phyloP scores from a whole-genome alignment of 2,329 filamentous ascomycete species.

The Zymoseptoria brevis region DNA sequence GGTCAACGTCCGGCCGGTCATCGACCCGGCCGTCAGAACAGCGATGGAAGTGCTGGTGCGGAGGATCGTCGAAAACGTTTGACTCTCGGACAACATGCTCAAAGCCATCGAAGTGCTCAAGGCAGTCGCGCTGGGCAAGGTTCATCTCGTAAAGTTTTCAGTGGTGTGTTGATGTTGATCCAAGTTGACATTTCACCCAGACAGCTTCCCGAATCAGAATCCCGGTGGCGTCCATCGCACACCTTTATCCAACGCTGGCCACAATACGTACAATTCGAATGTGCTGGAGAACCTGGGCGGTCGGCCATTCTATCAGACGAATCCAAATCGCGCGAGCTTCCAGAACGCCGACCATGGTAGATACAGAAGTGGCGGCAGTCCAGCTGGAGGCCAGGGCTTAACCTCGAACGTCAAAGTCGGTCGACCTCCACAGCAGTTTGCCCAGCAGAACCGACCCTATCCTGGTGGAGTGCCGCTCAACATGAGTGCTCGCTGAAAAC shows the following conservation, averaged over 20 bases:
- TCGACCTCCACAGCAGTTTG: not conserved
- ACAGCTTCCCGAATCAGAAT: slow-evolving; percentile 16
- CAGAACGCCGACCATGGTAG: not conserved
- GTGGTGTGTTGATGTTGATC: not conserved
- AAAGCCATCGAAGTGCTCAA: slow-evolving; percentile 3
- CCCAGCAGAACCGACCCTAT: not conserved
- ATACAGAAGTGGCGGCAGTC: not conserved
- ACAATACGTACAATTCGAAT: not conserved
- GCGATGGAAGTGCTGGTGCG: slow-evolving; percentile 17
- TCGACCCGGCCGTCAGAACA: slow-evolving; percentile 1
- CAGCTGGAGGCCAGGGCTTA: not conserved
- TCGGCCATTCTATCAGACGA: not conserved
- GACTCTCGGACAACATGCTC: not conserved
- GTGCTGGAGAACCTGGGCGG: not conserved
- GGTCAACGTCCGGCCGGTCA: slow-evolving; percentile 1
- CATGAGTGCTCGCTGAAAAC: not conserved
- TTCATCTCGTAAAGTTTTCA: slow-evolving; percentile 12
- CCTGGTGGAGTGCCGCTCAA: not conserved
- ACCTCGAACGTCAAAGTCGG: not conserved
- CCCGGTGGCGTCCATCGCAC: slow-evolving; percentile 1
- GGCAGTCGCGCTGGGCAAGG: slow-evolving; percentile 11
- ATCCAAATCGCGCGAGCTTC: not conserved
- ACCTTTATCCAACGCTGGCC: not conserved
- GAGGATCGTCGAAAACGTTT: slow-evolving; percentile 6
- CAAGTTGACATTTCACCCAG: slow-evolving; percentile 9